Evolutionary conservation across 2,329 filamentous ascomycete genomes (phyloP).

Genomic region (Mollisiaceae sp.): DNA sequence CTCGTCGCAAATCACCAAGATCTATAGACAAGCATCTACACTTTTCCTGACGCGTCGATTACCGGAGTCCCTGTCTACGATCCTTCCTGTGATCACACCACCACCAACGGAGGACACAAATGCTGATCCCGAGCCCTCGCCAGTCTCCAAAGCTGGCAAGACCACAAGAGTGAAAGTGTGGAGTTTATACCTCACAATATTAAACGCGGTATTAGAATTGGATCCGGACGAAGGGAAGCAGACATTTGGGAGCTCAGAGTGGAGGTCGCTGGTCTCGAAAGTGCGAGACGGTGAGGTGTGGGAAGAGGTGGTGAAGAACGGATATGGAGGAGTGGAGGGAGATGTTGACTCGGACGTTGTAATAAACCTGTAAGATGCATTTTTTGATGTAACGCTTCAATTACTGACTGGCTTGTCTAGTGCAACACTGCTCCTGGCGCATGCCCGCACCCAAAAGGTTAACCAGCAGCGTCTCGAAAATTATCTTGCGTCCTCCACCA

Average conservation of each 20-base stretch:
- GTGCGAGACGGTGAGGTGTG: conserved; percentile 91
- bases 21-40: conserved; percentile 91
- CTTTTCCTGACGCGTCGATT: conserved; percentile 93
- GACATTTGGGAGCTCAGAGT: conserved; percentile 83
- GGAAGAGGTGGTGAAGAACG: conserved; percentile 87
- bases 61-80: conserved; percentile 84
- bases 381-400: conserved; percentile 11
- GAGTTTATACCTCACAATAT: conserved; percentile 92
- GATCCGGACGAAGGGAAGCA: conserved; percentile 89
- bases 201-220: conserved; percentile 90
- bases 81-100: conserved; percentile 80
- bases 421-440: conserved; percentile 87
- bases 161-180: conserved; percentile 92
- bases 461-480: conserved; percentile 90
- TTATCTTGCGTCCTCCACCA: conserved; percentile 79
- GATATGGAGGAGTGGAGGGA: conserved; percentile 86
- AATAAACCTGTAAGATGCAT: conserved; percentile 71
- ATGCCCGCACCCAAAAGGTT: conserved; percentile 79
- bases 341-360: conserved; percentile 95
- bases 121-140: conserved; percentile 54
- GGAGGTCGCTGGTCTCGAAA: conserved; percentile 80
- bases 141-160: conserved; percentile 79
- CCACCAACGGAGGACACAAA: conserved; percentile 42
- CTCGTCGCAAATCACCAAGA: conserved; percentile 80
- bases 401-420: conserved; percentile 52